These are phyloP conservation scores for Ophiorrhiza pumila DNA, from an alignment of 257 asterid species.

Conservation along the genomic window DNA sequence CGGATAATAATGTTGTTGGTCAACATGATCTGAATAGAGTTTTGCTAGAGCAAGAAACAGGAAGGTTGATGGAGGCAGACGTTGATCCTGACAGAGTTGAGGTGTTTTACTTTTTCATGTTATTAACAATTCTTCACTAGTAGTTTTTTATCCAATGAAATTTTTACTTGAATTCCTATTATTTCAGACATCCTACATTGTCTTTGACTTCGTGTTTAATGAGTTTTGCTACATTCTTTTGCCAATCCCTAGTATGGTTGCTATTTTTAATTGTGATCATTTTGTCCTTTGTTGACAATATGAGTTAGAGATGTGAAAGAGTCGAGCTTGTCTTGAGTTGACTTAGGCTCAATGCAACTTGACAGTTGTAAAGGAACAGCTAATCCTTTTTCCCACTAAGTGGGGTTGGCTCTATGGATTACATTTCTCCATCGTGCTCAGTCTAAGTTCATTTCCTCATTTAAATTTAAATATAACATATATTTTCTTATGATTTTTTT, in stretches of 20 bases:
- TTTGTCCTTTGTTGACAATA: background rate
- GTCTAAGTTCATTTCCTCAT: no score
- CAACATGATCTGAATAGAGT: constrained; percentile 49
- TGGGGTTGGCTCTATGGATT: no score
- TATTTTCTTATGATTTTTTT: no score
- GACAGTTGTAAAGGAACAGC: background rate
- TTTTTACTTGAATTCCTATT: background rate
- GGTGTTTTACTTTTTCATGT: constrained; percentile 38
- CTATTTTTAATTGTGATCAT: background rate
- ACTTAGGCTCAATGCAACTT: background rate
- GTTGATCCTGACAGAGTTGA: constrained; percentile 83
- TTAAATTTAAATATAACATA: no score
- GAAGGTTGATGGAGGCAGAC: constrained; percentile 53
- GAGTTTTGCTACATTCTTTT: background rate
- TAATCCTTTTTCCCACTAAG: no score
- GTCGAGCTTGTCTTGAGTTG: background rate
- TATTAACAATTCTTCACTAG: background rate
- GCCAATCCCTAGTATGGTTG: background rate
- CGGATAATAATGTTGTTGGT: constrained; percentile 35
- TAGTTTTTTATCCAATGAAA: background rate
- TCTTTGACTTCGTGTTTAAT: background rate
- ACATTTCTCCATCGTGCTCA: no score
- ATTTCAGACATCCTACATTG: background rate
- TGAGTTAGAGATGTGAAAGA: no score
- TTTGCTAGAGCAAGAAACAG: constrained; percentile 59